Conservation (phyloP, 176 grass and related monocot species). For the Aegilops tauschii region DNA sequence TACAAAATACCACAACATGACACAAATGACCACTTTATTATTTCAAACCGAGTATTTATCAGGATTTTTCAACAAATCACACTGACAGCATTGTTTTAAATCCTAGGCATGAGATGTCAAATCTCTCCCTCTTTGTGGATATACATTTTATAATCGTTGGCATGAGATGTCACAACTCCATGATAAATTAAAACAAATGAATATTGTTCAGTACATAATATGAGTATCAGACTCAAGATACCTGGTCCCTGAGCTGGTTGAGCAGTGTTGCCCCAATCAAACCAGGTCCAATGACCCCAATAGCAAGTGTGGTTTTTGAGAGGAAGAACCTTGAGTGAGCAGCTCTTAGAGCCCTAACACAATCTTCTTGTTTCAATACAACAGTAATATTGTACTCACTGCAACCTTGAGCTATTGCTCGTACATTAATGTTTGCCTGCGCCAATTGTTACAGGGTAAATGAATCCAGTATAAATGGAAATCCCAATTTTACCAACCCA, state of each 20-base stretch:
- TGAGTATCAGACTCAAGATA: slow-evolving; percentile 29
- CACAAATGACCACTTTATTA: not conserved
- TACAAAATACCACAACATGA: not conserved
- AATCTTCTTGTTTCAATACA: slow-evolving; percentile 97
- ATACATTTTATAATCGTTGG: not conserved
- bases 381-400: slow-evolving; percentile 99
- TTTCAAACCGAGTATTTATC: not conserved
- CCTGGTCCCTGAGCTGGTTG: slow-evolving; percentile 93
- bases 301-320: slow-evolving; percentile 82
- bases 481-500: slow-evolving; percentile 14
- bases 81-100: not conserved
- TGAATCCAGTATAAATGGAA: slow-evolving; percentile 14
- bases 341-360: slow-evolving; percentile 78
- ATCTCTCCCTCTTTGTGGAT: not conserved
- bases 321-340: slow-evolving; percentile 96
- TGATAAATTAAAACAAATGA: not conserved
- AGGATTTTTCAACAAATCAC: not conserved
- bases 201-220: not conserved
- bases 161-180: slow-evolving; percentile 14
- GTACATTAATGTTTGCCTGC: slow-evolving; percentile 97
- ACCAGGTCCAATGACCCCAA: slow-evolving; percentile 91
- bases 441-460: slow-evolving; percentile 11
- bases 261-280: slow-evolving; percentile 90
- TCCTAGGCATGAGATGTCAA: not conserved
- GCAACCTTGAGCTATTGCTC: slow-evolving; percentile 98